These are phyloP conservation scores for Sordariomycetes sp. DNA, from an alignment of 2,329 filamentous ascomycete genomes.

Conservation along the genomic window DNA sequence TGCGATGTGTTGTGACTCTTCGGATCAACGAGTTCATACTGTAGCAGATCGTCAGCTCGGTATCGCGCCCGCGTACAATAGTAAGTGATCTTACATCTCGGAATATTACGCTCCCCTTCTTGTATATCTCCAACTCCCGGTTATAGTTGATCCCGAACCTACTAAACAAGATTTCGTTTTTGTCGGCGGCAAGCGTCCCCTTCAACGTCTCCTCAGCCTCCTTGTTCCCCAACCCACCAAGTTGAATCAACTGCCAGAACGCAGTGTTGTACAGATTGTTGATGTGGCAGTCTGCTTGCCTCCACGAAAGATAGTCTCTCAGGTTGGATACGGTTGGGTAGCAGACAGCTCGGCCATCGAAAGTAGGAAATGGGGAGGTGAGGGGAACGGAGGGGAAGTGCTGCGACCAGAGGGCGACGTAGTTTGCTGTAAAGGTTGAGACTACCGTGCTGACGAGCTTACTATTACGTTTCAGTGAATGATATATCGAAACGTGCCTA, in stretches of 20 bases:
- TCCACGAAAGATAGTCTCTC: slow-evolving; percentile 93
- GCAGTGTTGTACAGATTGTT: slow-evolving; percentile 98
- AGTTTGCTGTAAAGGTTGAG: slow-evolving; percentile 89
- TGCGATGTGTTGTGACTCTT: slow-evolving; percentile 33
- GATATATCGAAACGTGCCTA: neutral
- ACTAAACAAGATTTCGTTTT: slow-evolving; percentile 92
- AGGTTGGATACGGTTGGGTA: slow-evolving; percentile 79
- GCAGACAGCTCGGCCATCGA: slow-evolving; percentile 84
- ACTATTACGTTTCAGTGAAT: slow-evolving; percentile 30
- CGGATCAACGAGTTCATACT: slow-evolving; percentile 65
- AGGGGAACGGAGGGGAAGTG: slow-evolving; percentile 67
- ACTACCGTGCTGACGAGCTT: slow-evolving; percentile 88
- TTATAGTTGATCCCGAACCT: slow-evolving; percentile 95
- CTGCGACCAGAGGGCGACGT: slow-evolving; percentile 69
- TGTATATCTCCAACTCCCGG: slow-evolving; percentile 85
- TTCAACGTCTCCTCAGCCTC: slow-evolving; percentile 74
- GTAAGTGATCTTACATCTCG: slow-evolving; percentile 51
- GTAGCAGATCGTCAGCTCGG: neutral
- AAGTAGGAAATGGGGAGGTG: slow-evolving; percentile 70
- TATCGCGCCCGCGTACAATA: neutral
- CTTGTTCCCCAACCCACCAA: slow-evolving; percentile 64
- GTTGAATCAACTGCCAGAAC: slow-evolving; percentile 82
- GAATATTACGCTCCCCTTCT: slow-evolving; percentile 86
- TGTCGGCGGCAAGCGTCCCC: slow-evolving; percentile 79
- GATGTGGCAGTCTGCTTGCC: slow-evolving; percentile 95